A percentile compares a stretch with the other conserved stretches of the same genome.
Evolutionary conservation across 2,329 filamentous ascomycete genomes (phyloP).

Genomic region (Orbilia quercus): DNA sequence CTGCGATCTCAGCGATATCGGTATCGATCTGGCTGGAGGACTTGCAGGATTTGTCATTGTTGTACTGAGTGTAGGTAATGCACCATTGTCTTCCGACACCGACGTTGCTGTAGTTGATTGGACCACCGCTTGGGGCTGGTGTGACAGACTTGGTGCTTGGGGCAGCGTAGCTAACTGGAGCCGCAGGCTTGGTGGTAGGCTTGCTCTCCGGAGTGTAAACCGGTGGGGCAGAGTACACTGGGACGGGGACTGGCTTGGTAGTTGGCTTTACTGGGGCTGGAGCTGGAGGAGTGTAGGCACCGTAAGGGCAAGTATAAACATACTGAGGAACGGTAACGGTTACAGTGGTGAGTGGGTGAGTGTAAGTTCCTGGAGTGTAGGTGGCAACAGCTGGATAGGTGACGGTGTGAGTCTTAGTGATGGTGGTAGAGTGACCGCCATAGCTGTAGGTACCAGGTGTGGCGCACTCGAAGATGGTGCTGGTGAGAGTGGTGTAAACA

Average conservation of each 20-base stretch:
- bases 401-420: constrained; percentile 67
- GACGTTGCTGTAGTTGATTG: constrained; percentile 54
- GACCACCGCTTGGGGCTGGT: constrained; percentile 53
- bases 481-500: constrained; percentile 75
- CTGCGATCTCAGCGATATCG: constrained; percentile 73
- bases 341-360: constrained; percentile 73
- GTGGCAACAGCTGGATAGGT: constrained; percentile 75
- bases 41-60: constrained; percentile 73
- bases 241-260: constrained; percentile 55
- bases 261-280: constrained; percentile 59
- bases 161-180: constrained; percentile 57
- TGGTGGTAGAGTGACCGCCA: constrained; percentile 73
- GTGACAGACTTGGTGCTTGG: constrained; percentile 57
- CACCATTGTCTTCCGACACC: constrained; percentile 70
- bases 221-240: constrained; percentile 53
- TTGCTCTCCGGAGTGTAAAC: constrained; percentile 23
- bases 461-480: constrained; percentile 79
- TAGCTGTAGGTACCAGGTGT: constrained; percentile 80
- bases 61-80: constrained; percentile 84
- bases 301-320: constrained; percentile 78
- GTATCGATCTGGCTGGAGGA: constrained; percentile 67
- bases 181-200: constrained; percentile 21
- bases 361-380: constrained; percentile 78
- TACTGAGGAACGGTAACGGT: constrained; percentile 76
- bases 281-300: constrained; percentile 60